Conservation (phyloP, 2,329 filamentous ascomycete species). For the Leptodontidium sp. region DNA sequence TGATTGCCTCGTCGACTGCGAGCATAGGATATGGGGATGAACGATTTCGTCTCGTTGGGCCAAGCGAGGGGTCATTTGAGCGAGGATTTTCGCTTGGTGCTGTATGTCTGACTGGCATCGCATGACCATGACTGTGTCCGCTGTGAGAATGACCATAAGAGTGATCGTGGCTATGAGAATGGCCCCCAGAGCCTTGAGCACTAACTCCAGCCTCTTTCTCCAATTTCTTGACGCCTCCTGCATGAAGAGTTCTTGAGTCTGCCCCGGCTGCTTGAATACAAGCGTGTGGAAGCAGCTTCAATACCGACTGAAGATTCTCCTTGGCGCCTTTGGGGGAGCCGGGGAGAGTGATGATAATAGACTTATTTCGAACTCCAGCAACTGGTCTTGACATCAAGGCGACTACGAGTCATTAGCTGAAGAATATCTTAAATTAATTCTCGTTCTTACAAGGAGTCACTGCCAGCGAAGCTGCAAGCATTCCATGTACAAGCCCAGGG, state of each 20-base stretch:
- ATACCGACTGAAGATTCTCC: slow-evolving; percentile 88
- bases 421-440: slow-evolving; percentile 7
- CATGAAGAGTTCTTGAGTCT: slow-evolving; percentile 81
- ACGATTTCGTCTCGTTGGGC: slow-evolving; percentile 76
- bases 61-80: slow-evolving; percentile 68
- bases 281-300: slow-evolving; percentile 95
- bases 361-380: slow-evolving; percentile 83
- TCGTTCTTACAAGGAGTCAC: slow-evolving; percentile 83
- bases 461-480: slow-evolving; percentile 83
- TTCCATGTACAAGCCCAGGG: slow-evolving; percentile 90
- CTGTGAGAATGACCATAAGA: slow-evolving; percentile 54
- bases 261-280: slow-evolving; percentile 86
- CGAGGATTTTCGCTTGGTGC: slow-evolving; percentile 62
- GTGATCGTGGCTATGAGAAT: slow-evolving; percentile 59
- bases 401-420: slow-evolving; percentile 61
- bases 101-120: slow-evolving; percentile 75
- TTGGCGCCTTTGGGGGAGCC: slow-evolving; percentile 95
- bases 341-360: slow-evolving; percentile 87
- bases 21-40: slow-evolving; percentile 94
- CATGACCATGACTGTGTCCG: slow-evolving; percentile 69
- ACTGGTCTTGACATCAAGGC: slow-evolving; percentile 96
- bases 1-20: slow-evolving; percentile 81
- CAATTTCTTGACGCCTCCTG: slow-evolving; percentile 81
- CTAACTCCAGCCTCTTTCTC: slow-evolving; percentile 80
- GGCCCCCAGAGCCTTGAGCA: slow-evolving; percentile 46